These are phyloP conservation scores for Elsinoe arachidis DNA, from an alignment of 2,329 filamentous ascomycete genomes.

Conservation along the genomic window DNA sequence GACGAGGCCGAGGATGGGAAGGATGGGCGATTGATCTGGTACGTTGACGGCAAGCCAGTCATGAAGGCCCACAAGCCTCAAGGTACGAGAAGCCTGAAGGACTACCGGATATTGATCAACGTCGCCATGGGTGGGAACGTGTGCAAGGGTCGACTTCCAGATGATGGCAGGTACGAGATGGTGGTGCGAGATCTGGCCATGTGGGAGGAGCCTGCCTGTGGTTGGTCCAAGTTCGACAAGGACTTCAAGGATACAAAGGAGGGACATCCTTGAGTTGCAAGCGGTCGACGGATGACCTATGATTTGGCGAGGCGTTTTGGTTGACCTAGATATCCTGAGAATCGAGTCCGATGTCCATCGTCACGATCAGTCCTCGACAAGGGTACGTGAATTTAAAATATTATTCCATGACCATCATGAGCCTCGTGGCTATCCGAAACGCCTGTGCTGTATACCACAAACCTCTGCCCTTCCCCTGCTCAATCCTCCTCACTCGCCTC, in stretches of 20 bases:
- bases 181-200: constrained; percentile 46
- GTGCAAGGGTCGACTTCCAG: constrained; percentile 43
- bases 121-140: constrained; percentile 56
- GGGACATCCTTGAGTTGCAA: constrained; percentile 13
- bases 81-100: constrained; percentile 47
- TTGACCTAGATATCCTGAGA: constrained; percentile 3
- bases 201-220: constrained; percentile 45
- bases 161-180: constrained; percentile 49
- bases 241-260: constrained; percentile 36
- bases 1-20: constrained; percentile 37
- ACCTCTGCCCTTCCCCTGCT: background rate
- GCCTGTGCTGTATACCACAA: background rate
- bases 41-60: constrained; percentile 48
- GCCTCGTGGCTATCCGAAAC: background rate
- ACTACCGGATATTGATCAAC: constrained; percentile 50
- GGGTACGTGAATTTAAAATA: background rate
- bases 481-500: constrained; percentile 25
- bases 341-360: background rate
- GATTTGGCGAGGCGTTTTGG: background rate
- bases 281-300: background rate
- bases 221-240: constrained; percentile 46
- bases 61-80: constrained; percentile 49
- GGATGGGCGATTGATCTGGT: constrained; percentile 47
- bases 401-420: background rate
- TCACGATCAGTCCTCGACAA: background rate